Evolutionary conservation across 306 rosid species (phyloP), one percentile per base, ranked within the genome.

Genomic region (Malus sieversii): DNA sequence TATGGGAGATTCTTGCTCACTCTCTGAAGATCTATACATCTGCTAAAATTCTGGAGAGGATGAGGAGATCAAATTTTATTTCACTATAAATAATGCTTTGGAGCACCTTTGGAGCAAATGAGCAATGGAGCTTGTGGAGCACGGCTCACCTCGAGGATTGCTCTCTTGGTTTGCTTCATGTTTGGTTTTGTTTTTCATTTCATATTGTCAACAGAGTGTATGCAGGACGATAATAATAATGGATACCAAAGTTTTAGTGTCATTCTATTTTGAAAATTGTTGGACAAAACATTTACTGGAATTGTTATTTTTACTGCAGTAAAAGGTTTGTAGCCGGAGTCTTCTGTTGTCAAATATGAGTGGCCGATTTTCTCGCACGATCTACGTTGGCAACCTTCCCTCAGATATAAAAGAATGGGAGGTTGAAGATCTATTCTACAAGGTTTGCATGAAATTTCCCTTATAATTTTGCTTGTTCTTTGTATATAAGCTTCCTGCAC

Each of bases 141-240:
- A 90, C 42, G 87, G 98, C 97, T 96, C 99, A 89, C 88, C 89
- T 96, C 91, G 85, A 83, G 99, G 98, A 88, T 92, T 96, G 99
- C 99, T 96, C 99, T 85, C 87, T 96, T 90, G 99, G 99, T 92
- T 96, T 90, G 99, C 99, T 96, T 96, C 98, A 90, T 87, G 97
- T 88, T 87, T 88, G 91, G 89, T 87, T 90, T 78, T 86, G 80
- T 69, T 85, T 90, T 86, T 75, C 18, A 84, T 86, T 89, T 83
- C 84, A 76, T 85, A 80, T 79, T 71, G 82, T 85, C 82, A 89
- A 75, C 80, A 80, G 80, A 63, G 87, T 78, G 81, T 30, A 82
- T 83, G 77, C 68, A 63, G 86, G 86, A 82, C 82, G 84, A 77
- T 68, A 83, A 76, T 57, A 38, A 38, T 38, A 38, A 38, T 76